Conservation (phyloP, 148 eudicot genomes). For the Heliamphora exappendiculata region DNA sequence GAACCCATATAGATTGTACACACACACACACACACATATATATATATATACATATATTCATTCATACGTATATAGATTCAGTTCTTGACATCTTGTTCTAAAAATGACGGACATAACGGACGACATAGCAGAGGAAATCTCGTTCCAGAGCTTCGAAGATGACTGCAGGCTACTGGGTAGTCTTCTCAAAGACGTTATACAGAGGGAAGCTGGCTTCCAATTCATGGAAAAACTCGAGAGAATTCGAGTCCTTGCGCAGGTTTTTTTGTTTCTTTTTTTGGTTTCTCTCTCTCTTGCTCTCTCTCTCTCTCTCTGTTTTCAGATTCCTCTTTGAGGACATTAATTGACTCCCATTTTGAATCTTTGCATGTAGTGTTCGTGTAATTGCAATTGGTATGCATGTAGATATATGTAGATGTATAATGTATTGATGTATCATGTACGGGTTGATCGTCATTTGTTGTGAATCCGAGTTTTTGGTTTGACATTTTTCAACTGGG, state of each 20-base stretch:
- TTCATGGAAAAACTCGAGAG: conserved; percentile 61
- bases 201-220: conserved; percentile 46
- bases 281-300: neutral
- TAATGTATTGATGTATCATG: too few relatives aligned
- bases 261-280: neutral
- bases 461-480: too few relatives aligned
- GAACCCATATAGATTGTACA: neutral
- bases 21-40: neutral
- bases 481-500: too few relatives aligned
- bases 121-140: conserved; percentile 85
- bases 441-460: too few relatives aligned
- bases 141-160: conserved; percentile 81
- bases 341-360: too few relatives aligned
- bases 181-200: conserved; percentile 73
- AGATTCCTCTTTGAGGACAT: too few relatives aligned
- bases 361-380: too few relatives aligned
- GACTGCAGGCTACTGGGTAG: conserved; percentile 66
- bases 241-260: conserved; percentile 60
- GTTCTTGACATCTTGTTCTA: neutral
- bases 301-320: neutral
- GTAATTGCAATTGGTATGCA: too few relatives aligned
- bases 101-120: conserved; percentile 72
- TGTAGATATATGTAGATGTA: too few relatives aligned
- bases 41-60: too few relatives aligned
- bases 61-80: neutral